phyloP scores from a whole-genome alignment of 179 eudicot species.

The Silene vulgaris region DNA sequence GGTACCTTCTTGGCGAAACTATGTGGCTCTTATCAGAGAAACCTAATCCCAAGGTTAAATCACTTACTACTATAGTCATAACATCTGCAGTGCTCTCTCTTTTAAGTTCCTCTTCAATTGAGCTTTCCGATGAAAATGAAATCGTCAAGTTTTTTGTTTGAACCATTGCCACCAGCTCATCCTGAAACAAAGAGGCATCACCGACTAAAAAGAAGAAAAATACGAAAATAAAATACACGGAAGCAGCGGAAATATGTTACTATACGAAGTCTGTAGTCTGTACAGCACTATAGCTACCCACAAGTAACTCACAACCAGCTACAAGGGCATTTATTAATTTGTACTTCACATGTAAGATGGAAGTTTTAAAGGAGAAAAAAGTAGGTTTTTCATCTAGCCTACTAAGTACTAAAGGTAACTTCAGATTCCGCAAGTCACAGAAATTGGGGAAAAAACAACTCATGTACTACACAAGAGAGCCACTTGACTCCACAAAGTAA shows the following conservation, averaged over 20 bases:
- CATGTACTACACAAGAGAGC: too few relatives aligned
- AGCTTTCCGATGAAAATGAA: slow-evolving; percentile 93
- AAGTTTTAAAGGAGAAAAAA: too few relatives aligned
- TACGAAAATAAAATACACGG: slow-evolving; percentile 1
- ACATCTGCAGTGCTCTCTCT: slow-evolving; percentile 98
- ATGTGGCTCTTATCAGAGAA: not conserved
- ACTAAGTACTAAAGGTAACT: too few relatives aligned
- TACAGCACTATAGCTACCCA: not conserved
- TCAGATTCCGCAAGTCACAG: too few relatives aligned
- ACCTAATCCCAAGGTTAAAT: not conserved
- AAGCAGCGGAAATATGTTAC: not conserved
- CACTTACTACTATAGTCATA: slow-evolving; percentile 71
- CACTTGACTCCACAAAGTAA: too few relatives aligned
- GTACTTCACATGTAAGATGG: not conserved
- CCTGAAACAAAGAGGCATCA: slow-evolving; percentile 42
- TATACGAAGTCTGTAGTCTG: not conserved
- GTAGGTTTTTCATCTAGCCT: too few relatives aligned
- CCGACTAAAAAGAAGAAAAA: not conserved
- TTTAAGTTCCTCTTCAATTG: slow-evolving; percentile 93
- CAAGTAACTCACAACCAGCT: not conserved
- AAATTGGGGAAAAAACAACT: too few relatives aligned
- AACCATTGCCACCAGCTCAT: slow-evolving; percentile 86
- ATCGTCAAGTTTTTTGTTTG: slow-evolving; percentile 69
- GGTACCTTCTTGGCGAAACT: slow-evolving; percentile 3
- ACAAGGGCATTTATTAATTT: not conserved